Conservation (phyloP, 352 stramenopile genomes). For the Globisporangium takayamanum region DNA sequence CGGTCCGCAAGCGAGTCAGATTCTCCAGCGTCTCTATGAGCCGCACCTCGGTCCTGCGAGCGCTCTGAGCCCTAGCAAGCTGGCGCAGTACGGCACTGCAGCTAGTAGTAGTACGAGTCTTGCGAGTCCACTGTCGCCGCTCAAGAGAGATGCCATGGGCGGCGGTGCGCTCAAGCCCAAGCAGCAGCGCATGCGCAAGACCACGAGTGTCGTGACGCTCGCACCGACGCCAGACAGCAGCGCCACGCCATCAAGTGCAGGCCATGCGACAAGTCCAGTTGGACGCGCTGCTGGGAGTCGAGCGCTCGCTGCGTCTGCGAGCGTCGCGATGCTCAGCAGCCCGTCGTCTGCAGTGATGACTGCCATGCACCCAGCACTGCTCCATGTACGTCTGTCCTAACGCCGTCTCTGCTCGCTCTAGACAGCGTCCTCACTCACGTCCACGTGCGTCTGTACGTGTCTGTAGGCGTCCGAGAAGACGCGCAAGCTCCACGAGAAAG, state of each 20-base stretch:
- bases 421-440: background rate
- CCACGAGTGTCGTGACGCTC: conserved; percentile 30
- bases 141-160: conserved; percentile 7
- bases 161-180: conserved; percentile 35
- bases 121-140: conserved; percentile 14
- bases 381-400: conserved; percentile 21
- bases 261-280: too few species aligned
- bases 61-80: conserved; percentile 2
- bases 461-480: conserved; percentile 47
- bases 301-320: conserved; percentile 21
- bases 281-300: background rate
- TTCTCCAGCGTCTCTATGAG: conserved; percentile 64
- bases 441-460: background rate
- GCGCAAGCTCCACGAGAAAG: conserved; percentile 37
- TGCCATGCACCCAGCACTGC: conserved; percentile 44
- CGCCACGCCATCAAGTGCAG: too few species aligned
- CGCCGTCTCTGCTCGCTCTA: background rate
- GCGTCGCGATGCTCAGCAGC: conserved; percentile 19
- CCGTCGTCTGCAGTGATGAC: background rate
- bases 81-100: background rate
- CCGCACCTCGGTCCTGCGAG: conserved; percentile 37
- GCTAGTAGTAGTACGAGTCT: background rate
- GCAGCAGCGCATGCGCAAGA: conserved; percentile 40
- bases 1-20: conserved; percentile 47
- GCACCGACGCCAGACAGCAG: conserved; percentile 1